These are phyloP conservation scores for Polyrhizophydium stewartii DNA, from an alignment of 371 early-diverging fungal genomes.

Conservation along the genomic window DNA sequence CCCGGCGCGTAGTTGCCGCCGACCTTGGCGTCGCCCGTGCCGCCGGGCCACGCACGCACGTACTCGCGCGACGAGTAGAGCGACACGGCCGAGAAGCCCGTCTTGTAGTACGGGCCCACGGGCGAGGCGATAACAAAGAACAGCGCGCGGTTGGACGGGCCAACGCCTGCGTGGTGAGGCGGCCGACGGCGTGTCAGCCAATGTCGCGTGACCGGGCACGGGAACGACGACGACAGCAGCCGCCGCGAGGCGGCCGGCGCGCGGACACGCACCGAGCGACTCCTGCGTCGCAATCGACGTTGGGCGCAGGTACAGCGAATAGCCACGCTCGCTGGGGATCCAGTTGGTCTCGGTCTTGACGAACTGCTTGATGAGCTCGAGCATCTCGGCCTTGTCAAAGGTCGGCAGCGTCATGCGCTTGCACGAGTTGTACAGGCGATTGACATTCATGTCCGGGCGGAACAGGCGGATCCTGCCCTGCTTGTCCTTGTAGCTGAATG, in stretches of 20 bases:
- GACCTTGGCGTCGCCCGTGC: conserved; percentile 90
- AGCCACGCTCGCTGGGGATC: conserved; percentile 87
- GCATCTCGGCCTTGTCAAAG: conserved; percentile 77
- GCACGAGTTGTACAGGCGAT: conserved; percentile 68
- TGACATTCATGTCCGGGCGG: conserved; percentile 90
- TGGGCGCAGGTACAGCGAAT: conserved; percentile 92
- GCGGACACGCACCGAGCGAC: conserved; percentile 47
- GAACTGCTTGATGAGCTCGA: conserved; percentile 81
- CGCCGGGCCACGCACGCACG: conserved; percentile 96
- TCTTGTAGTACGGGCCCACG: conserved; percentile 95
- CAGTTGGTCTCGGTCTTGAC: conserved; percentile 78
- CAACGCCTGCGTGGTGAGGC: conserved; percentile 54
- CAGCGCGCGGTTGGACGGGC: conserved; percentile 67
- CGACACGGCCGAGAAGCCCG: conserved; percentile 85
- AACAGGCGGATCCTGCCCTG: conserved; percentile 76
- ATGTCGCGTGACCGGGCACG: not conserved
- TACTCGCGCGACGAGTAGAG: conserved; percentile 79
- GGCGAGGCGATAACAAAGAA: conserved; percentile 91
- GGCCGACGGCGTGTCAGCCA: conserved; percentile 43
- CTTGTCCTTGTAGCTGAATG: conserved; percentile 62
- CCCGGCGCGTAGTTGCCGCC: conserved; percentile 89
- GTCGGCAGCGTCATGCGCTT: conserved; percentile 76
- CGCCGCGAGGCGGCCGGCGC: not conserved
- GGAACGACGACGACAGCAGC: not conserved
- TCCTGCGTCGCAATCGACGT: conserved; percentile 94